Conservation (phyloP, 2,329 filamentous ascomycete genomes). For the Hymenoscyphus scutula region DNA sequence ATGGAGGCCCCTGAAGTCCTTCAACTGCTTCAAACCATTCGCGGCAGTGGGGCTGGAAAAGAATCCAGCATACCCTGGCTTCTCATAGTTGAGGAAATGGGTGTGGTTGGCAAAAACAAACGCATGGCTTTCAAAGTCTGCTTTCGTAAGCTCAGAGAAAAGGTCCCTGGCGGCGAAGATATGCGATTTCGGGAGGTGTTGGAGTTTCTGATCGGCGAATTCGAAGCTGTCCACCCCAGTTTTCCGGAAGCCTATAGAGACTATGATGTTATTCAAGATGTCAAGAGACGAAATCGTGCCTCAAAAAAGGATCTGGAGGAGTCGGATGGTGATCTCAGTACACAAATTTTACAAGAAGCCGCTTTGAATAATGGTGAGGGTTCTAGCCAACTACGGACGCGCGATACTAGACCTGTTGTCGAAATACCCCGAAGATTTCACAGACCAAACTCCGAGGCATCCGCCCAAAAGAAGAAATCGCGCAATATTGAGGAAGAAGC, state of each 20-base stretch:
- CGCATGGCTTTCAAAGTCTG: conserved; percentile 31
- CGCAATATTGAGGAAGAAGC: background rate
- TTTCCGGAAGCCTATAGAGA: conserved; percentile 22
- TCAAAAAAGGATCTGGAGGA: background rate
- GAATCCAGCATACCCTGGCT: conserved; percentile 53
- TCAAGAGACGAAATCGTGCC: conserved; percentile 7
- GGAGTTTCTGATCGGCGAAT: conserved; percentile 27
- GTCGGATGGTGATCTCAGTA: background rate
- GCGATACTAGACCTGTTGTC: background rate
- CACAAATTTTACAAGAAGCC: conserved; percentile 2
- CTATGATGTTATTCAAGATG: background rate
- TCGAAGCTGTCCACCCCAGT: conserved; percentile 26
- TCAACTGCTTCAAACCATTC: conserved; percentile 44
- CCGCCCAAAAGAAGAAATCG: background rate
- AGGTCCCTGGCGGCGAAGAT: conserved; percentile 28
- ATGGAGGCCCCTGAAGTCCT: conserved; percentile 48
- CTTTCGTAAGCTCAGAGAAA: conserved; percentile 30
- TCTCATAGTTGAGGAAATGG: conserved; percentile 43
- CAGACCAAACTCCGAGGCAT: background rate
- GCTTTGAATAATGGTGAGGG: conserved; percentile 8
- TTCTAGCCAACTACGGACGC: conserved; percentile 5
- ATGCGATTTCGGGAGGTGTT: conserved; percentile 34
- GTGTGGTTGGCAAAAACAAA: conserved; percentile 35
- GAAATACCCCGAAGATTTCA: too few species aligned
- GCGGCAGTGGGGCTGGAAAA: conserved; percentile 39